Base-by-base conservation (phyloP, 371 early-diverging fungal genomes). In the Rhizomucor miehei region DNA sequence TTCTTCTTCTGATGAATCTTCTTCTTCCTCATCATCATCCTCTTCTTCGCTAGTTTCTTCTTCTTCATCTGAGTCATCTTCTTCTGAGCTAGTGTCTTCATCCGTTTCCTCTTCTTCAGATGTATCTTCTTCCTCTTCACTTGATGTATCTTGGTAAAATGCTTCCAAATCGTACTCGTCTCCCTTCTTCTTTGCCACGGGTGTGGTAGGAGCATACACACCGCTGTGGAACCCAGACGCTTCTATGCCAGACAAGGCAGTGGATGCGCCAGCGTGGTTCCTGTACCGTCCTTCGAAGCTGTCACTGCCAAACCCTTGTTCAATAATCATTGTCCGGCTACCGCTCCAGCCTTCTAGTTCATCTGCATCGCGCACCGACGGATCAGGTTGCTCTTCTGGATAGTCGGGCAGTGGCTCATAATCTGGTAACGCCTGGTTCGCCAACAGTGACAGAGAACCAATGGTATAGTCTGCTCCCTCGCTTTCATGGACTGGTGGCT, bases 341-440 rank as follows among this genome's bases (percentile, higher is more conserved):
- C 73, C 71, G 66, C 69, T 67, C 79, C 80, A 67, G 48, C 71
- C 80, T 51, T 53, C 74, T 2, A 77, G 46, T 48, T 77, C 76
- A 37, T 71, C 69, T 9, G 71, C 69, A 65, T 69, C 82, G 59
- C 92, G 82, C 5, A 87, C 83, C 1, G 79, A 67, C 0, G 82
- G 56, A 66, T 91, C 89, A 0, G 92, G 90, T 45, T 82, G 79
- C 10, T 69, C 79, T 13, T 76, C 58, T 1, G 96, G 88, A 87
- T 93, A 96, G 45, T 88, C 88, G 4, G 94, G 88, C 45, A 96
- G 71, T 9, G 90, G 80, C 39, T 83, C 82, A 65, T 95, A 95
- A 4, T 89, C 93, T 9, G 76, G 72, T 35, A 90, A 69, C 2
- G 79, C 60, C n/a, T 84, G 82, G 56, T 85, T 81, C 47, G 93